Evolutionary conservation across 768 basidiomycete species (phyloP).

Genomic region (Zangia roseola): DNA sequence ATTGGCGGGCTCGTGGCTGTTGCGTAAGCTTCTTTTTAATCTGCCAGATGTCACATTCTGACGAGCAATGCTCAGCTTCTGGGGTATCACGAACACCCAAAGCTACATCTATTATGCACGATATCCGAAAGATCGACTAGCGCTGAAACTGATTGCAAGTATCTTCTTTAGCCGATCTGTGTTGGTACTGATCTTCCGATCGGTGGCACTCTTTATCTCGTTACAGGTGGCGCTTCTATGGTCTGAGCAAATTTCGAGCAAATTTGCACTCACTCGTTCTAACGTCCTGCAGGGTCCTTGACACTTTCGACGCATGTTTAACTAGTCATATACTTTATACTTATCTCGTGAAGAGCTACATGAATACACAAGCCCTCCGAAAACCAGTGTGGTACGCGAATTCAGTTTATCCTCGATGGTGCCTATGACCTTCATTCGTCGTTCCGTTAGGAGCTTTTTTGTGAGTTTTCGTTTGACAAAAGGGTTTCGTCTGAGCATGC

Average conservation of each 20-base stretch:
- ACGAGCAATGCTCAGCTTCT: conserved; percentile 39
- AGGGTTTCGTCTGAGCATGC: no score
- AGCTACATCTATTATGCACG: conserved; percentile 49
- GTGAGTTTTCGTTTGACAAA: no score
- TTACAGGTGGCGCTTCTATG: conserved; percentile 26
- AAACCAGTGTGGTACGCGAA: conserved; percentile 42
- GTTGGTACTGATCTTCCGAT: conserved; percentile 36
- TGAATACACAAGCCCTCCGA: conserved; percentile 42
- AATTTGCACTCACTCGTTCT: neutral
- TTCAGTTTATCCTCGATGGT: no score
- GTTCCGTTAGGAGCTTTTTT: no score
- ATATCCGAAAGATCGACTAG: conserved; percentile 31
- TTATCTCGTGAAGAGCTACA: conserved; percentile 55
- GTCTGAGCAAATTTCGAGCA: neutral
- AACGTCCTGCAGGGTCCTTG: conserved; percentile 33
- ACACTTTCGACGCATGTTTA: conserved; percentile 53
- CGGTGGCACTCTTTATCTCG: conserved; percentile 18
- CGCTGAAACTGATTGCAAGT: conserved; percentile 40
- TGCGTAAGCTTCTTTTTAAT: conserved; percentile 38
- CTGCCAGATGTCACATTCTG: neutral
- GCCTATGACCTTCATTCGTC: no score
- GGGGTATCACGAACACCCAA: conserved; percentile 55
- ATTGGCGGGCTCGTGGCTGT: conserved; percentile 56
- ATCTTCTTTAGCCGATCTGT: neutral
- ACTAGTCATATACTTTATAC: conserved; percentile 54